phyloP scores from a whole-genome alignment of 352 stramenopile species.

The Globisporangium echinulatum region DNA sequence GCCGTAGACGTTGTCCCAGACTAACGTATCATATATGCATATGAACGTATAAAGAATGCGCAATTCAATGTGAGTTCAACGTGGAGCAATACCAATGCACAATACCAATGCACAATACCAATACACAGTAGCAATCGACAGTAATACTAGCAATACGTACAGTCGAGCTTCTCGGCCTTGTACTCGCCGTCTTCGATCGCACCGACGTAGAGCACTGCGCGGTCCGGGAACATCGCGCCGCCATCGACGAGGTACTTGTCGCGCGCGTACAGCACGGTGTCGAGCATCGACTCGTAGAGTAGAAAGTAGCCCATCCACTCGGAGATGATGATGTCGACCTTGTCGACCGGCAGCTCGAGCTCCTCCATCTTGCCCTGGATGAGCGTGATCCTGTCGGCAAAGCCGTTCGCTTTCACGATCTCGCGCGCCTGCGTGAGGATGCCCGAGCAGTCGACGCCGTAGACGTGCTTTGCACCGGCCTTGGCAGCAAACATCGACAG shows the following conservation, averaged over 20 bases:
- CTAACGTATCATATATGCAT: background rate
- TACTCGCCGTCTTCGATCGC: constrained; percentile 96
- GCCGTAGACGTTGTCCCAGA: constrained; percentile 99
- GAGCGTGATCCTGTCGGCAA: constrained; percentile 89
- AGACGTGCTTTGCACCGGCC: constrained; percentile 87
- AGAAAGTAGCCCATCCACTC: constrained; percentile 99
- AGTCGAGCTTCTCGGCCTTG: constrained; percentile 91
- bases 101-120: background rate
- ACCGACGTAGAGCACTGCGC: constrained; percentile 93
- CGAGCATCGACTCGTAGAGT: constrained; percentile 97
- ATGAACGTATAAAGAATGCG: too few species aligned
- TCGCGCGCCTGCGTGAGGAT: constrained; percentile 97
- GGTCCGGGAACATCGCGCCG: constrained; percentile 94
- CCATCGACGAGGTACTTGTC: constrained; percentile 95
- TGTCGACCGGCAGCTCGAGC: constrained; percentile 90
- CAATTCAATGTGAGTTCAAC: too few species aligned
- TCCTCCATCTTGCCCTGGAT: constrained; percentile 94
- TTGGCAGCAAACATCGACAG: constrained; percentile 96
- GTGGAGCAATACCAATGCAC: too few species aligned
- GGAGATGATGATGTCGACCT: constrained; percentile 97
- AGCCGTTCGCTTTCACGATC: constrained; percentile 94
- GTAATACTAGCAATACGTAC: constrained; percentile 18
- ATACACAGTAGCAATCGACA: background rate
- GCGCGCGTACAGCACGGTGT: constrained; percentile 93
- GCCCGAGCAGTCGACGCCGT: constrained; percentile 95